These are phyloP conservation scores for Penicillium pancosmium DNA, from an alignment of 495 filamentous ascomycete genomes.

Conservation along the genomic window DNA sequence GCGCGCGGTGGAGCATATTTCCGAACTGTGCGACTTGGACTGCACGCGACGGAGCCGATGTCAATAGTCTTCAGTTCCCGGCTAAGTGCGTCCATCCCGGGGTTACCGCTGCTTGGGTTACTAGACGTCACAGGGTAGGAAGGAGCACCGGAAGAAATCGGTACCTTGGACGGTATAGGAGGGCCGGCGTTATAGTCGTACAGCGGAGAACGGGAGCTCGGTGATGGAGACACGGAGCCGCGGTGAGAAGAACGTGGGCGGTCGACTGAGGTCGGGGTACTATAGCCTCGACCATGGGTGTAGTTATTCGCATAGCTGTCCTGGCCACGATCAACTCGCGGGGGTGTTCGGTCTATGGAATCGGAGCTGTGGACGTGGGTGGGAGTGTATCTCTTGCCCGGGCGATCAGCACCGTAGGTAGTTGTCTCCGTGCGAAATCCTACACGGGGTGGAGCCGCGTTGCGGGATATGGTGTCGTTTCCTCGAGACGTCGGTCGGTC, in stretches of 20 bases:
- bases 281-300: slow-evolving; percentile 27
- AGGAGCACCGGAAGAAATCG: slow-evolving; percentile 49
- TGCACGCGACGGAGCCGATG: slow-evolving; percentile 60
- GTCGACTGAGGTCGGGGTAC: slow-evolving; percentile 26
- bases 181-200: slow-evolving; percentile 50
- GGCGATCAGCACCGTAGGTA: slow-evolving; percentile 19
- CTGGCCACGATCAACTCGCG: slow-evolving; percentile 23
- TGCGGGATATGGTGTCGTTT: slow-evolving; percentile 22
- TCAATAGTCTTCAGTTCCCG: slow-evolving; percentile 83
- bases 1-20: slow-evolving; percentile 29
- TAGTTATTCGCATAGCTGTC: slow-evolving; percentile 25
- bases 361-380: slow-evolving; percentile 22
- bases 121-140: slow-evolving; percentile 33
- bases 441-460: slow-evolving; percentile 22
- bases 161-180: slow-evolving; percentile 76
- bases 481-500: slow-evolving; percentile 28
- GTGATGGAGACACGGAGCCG: slow-evolving; percentile 37
- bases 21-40: slow-evolving; percentile 31
- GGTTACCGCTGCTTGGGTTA: slow-evolving; percentile 27
- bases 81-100: slow-evolving; percentile 66
- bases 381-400: slow-evolving; percentile 21
- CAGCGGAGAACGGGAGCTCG: slow-evolving; percentile 35
- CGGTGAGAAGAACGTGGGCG: slow-evolving; percentile 32
- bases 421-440: slow-evolving; percentile 26
- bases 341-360: slow-evolving; percentile 25